A percentile compares a stretch with the other conserved stretches of the same genome.
Conservation (phyloP, 306 rosid species). For the Lathyrus aphaca region DNA sequence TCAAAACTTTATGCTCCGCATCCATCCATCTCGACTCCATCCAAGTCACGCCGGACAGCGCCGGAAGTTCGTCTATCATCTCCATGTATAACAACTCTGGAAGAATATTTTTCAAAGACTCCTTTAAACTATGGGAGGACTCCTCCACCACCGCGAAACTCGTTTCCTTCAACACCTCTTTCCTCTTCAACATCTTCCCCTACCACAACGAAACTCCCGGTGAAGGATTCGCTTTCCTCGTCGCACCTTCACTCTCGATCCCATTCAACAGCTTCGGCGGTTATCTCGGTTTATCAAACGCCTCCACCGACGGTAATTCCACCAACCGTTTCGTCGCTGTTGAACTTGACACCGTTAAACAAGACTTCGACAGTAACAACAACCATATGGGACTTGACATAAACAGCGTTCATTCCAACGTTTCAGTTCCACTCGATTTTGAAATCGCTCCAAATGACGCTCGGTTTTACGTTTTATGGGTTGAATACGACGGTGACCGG, state of each 20-base stretch:
- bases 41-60: conserved; percentile 70
- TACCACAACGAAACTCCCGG: conserved; percentile 45
- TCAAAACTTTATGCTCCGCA: conserved; percentile 36
- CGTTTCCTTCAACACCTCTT: conserved; percentile 68
- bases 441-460: conserved; percentile 52
- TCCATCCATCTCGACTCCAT: conserved; percentile 53
- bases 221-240: conserved; percentile 65
- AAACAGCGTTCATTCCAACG: conserved; percentile 53
- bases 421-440: conserved; percentile 43
- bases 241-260: conserved; percentile 45
- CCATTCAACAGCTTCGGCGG: conserved; percentile 55
- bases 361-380: conserved; percentile 56
- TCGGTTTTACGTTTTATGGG: conserved; percentile 51
- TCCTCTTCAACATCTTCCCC: conserved; percentile 55
- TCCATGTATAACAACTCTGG: conserved; percentile 46
- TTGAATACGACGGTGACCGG: conserved; percentile 55
- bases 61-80: conserved; percentile 23
- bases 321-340: conserved; percentile 63
- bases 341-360: conserved; percentile 71
- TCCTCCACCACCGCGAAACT: conserved; percentile 1
- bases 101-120: conserved; percentile 42
- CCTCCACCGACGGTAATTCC: conserved; percentile 57
- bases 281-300: conserved; percentile 72
- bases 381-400: conserved; percentile 73
- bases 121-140: conserved; percentile 59